These are phyloP conservation scores for Hansenula sp. DNA, from an alignment of 1,139 yeast species.

Conservation along the genomic window DNA sequence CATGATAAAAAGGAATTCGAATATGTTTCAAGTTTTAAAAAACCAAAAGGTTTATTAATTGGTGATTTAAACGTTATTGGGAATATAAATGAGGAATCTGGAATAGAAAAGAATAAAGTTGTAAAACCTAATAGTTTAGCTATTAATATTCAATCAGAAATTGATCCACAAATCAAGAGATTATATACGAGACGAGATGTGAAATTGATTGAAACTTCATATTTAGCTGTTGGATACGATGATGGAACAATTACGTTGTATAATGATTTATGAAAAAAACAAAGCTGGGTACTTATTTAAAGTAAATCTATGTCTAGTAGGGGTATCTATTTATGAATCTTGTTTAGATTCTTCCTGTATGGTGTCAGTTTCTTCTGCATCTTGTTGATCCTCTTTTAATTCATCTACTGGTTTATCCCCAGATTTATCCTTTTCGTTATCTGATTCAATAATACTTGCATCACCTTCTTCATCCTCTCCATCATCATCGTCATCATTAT, in stretches of 20 bases:
- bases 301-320: neutral
- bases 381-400: no score
- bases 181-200: constrained; percentile 14
- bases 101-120: constrained; percentile 10
- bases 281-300: neutral
- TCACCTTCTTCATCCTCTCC: neutral
- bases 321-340: neutral
- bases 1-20: constrained; percentile 4
- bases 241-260: constrained; percentile 35
- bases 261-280: constrained; percentile 8
- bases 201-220: constrained; percentile 9
- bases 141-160: neutral
- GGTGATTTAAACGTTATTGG: constrained; percentile 19
- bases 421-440: neutral
- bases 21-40: constrained; percentile 13
- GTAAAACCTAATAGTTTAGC: constrained; percentile 16
- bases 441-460: neutral
- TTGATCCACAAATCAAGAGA: neutral
- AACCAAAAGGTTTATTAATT: constrained; percentile 17
- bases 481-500: constrained; percentile 6
- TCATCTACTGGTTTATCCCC: neutral
- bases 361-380: neutral
- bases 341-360: neutral
- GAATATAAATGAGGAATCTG: constrained; percentile 21
- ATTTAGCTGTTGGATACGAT: constrained; percentile 34